phyloP scores from a whole-genome alignment of 306 rosid genomes.

The Quercus variabilis region DNA sequence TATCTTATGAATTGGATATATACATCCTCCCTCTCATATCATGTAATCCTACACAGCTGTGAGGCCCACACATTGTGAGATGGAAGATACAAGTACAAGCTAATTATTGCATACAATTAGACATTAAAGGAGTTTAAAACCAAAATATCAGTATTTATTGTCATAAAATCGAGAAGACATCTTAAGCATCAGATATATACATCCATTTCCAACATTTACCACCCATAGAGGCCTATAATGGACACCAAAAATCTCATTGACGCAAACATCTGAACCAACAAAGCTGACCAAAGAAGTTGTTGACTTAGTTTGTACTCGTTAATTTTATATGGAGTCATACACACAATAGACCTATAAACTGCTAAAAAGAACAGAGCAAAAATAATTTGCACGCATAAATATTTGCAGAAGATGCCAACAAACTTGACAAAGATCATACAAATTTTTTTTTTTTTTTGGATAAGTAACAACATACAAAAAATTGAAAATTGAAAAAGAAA shows the following conservation, averaged over 20 bases:
- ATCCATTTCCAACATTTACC: neutral
- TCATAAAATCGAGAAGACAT: no score
- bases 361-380: neutral
- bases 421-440: neutral
- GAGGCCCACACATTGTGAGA: no score
- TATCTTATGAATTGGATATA: no score
- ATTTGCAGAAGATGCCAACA: neutral
- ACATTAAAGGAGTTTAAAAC: no score
- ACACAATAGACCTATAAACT: neutral
- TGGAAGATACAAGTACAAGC: no score
- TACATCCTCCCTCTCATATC: no score
- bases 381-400: neutral
- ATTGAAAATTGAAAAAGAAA: neutral
- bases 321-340: neutral
- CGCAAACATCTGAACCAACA: neutral
- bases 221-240: neutral
- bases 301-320: neutral
- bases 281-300: neutral
- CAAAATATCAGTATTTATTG: neutral
- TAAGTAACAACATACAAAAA: neutral
- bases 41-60: no score
- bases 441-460: no score
- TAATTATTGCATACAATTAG: no score
- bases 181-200: no score
- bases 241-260: neutral